phyloP scores from a whole-genome alignment of 2,329 filamentous ascomycete species.

The Fusarium ambrosium region DNA sequence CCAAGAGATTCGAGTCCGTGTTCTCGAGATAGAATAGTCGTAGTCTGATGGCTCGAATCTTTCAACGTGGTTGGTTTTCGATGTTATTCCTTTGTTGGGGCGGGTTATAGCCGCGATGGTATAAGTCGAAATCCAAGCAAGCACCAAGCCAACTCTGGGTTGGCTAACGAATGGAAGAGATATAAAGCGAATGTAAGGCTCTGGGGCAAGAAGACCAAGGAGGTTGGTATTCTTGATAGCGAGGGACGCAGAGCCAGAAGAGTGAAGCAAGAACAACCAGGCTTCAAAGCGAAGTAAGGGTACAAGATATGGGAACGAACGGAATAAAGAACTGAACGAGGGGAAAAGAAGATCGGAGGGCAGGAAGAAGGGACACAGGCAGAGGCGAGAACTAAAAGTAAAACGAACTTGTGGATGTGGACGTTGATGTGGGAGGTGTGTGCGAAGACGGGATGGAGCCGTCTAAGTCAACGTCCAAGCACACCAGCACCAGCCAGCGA shows the following conservation, averaged over 20 bases:
- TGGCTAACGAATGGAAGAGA: slow-evolving; percentile 28
- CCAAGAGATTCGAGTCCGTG: not conserved
- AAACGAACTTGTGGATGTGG: slow-evolving; percentile 42
- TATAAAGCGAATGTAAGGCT: slow-evolving; percentile 42
- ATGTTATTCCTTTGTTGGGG: slow-evolving; percentile 7
- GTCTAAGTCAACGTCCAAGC: slow-evolving; percentile 28
- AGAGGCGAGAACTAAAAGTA: slow-evolving; percentile 41
- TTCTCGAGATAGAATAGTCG: not conserved
- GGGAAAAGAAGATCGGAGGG: slow-evolving; percentile 21
- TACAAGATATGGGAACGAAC: slow-evolving; percentile 31
- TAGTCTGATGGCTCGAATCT: not conserved
- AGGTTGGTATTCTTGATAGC: slow-evolving; percentile 21
- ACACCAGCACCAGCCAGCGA: slow-evolving; percentile 5
- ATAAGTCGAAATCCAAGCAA: slow-evolving; percentile 18
- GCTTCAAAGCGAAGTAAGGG: slow-evolving; percentile 27
- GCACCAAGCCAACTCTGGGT: slow-evolving; percentile 18
- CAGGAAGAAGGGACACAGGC: slow-evolving; percentile 22
- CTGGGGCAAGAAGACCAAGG: slow-evolving; percentile 10
- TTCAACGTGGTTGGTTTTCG: slow-evolving; percentile 10
- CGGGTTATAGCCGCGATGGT: slow-evolving; percentile 12
- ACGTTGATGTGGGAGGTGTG: slow-evolving; percentile 32
- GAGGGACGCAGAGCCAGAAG: slow-evolving; percentile 30
- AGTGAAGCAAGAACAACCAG: slow-evolving; percentile 20
- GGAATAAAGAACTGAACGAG: slow-evolving; percentile 35
- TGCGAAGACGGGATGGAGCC: slow-evolving; percentile 20